Evolutionary conservation across 768 basidiomycete genomes (phyloP).

Genomic region (Termitomyces sp.): DNA sequence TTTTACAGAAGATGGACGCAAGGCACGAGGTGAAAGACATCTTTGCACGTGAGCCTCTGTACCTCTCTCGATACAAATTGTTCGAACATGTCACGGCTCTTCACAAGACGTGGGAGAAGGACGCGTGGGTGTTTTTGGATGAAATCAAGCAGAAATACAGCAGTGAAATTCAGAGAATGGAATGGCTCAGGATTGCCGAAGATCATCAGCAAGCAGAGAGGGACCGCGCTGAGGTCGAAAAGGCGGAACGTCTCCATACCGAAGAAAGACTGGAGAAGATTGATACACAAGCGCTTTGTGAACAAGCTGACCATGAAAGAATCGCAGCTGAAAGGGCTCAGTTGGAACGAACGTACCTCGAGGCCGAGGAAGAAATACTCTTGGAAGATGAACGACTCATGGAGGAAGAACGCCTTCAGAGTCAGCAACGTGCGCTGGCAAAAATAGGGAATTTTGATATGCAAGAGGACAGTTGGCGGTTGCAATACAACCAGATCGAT

Average conservation of each 20-base stretch:
- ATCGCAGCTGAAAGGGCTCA: constrained; percentile 16
- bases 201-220: constrained; percentile 27
- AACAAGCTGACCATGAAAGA: constrained; percentile 19
- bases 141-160: constrained; percentile 35
- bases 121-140: constrained; percentile 31
- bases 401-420: background rate
- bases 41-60: constrained; percentile 40
- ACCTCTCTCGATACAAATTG: constrained; percentile 40
- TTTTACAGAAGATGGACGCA: constrained; percentile 51
- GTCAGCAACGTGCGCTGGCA: background rate
- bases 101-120: constrained; percentile 43
- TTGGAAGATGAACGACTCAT: background rate
- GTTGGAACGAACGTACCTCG: constrained; percentile 14
- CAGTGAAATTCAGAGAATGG: constrained; percentile 34
- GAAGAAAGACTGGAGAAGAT: constrained; percentile 25
- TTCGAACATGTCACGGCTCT: constrained; percentile 47
- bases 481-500: background rate
- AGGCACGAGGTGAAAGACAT: constrained; percentile 35
- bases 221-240: constrained; percentile 29
- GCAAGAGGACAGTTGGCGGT: background rate
- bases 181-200: constrained; percentile 28
- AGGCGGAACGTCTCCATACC: constrained; percentile 25
- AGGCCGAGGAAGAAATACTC: constrained; percentile 15
- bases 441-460: background rate
- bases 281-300: constrained; percentile 14